phyloP scores from a whole-genome alignment of 2,329 filamentous ascomycete species.

The Orbilia ellipsospora region DNA sequence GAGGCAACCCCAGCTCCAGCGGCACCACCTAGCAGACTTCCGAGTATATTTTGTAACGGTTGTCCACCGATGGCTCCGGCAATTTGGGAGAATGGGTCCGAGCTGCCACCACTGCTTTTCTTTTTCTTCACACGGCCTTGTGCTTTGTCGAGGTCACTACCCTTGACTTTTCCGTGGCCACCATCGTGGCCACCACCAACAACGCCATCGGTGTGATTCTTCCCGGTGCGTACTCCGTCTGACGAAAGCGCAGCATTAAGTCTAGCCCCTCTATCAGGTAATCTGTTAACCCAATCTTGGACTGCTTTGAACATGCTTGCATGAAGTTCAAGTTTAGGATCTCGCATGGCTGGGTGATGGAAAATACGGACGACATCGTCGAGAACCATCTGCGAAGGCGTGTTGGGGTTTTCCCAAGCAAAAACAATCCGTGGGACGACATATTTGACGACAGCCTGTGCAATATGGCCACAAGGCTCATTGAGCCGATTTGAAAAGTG shows the following conservation, averaged over 20 bases:
- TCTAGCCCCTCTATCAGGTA: conserved; percentile 73
- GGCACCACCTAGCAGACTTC: conserved; percentile 52
- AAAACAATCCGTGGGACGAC: conserved; percentile 75
- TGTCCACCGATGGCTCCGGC: conserved; percentile 53
- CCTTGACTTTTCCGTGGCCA: conserved; percentile 58
- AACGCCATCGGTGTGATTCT: conserved; percentile 73
- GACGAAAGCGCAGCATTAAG: conserved; percentile 82
- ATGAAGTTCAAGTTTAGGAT: conserved; percentile 71
- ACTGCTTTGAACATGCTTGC: conserved; percentile 75
- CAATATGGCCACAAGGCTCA: conserved; percentile 68
- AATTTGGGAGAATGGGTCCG: conserved; percentile 53
- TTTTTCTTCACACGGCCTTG: conserved; percentile 57
- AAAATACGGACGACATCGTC: conserved; percentile 73
- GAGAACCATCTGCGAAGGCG: conserved; percentile 72
- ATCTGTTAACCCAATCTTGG: conserved; percentile 75
- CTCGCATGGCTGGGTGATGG: conserved; percentile 76
- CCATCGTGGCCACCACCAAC: conserved; percentile 56
- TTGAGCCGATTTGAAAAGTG: conserved; percentile 72
- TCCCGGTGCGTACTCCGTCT: conserved; percentile 82
- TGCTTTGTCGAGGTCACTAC: conserved; percentile 56
- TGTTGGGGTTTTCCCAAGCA: conserved; percentile 74
- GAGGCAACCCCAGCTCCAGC: conserved; percentile 45
- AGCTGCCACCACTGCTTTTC: conserved; percentile 56
- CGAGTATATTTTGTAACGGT: conserved; percentile 56
- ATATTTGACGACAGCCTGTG: conserved; percentile 72